A percentile compares a stretch with the other conserved stretches of the same genome.
Conservation (phyloP, 2,329 filamentous ascomycete genomes). For the Phyllosticta citribraziliensis region DNA sequence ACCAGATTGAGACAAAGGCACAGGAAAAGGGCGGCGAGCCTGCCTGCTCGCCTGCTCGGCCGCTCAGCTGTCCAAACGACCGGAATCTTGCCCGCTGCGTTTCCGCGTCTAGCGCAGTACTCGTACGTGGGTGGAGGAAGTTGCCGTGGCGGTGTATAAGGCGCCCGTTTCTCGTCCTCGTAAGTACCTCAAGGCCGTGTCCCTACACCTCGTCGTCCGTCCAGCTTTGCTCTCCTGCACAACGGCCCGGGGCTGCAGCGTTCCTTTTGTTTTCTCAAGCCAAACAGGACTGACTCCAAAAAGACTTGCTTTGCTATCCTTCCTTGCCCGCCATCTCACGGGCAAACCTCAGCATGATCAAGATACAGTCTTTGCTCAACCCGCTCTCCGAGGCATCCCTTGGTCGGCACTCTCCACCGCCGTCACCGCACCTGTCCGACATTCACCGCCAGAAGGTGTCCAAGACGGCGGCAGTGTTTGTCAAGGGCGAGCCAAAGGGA, state of each 20-base stretch:
- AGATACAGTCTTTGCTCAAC: conserved; percentile 34
- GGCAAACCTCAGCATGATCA: conserved; percentile 20
- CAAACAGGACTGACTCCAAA: not conserved
- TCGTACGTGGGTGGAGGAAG: not conserved
- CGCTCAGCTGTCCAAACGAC: not conserved
- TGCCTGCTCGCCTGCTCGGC: not conserved
- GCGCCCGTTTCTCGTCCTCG: not conserved
- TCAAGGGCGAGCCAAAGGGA: conserved; percentile 53
- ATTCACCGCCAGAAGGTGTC: conserved; percentile 45
- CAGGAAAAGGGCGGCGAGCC: not conserved
- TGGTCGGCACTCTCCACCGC: not conserved
- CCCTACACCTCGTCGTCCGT: not conserved
- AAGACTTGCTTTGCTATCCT: not conserved
- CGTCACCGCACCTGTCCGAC: conserved; percentile 11
- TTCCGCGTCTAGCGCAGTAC: not conserved
- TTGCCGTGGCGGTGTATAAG: conserved; percentile 2
- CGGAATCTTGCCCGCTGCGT: not conserved
- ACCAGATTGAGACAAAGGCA: conserved; percentile 3
- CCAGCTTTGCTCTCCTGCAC: not conserved
- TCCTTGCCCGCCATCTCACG: too few species aligned
- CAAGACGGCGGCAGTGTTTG: conserved; percentile 56
- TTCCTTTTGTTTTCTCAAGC: not conserved
- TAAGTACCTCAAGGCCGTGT: not conserved
- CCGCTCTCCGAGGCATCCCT: conserved; percentile 17
- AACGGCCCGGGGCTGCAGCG: not conserved